Conservation (phyloP, 106 monocot genomes). For the Acorus gramineus region DNA sequence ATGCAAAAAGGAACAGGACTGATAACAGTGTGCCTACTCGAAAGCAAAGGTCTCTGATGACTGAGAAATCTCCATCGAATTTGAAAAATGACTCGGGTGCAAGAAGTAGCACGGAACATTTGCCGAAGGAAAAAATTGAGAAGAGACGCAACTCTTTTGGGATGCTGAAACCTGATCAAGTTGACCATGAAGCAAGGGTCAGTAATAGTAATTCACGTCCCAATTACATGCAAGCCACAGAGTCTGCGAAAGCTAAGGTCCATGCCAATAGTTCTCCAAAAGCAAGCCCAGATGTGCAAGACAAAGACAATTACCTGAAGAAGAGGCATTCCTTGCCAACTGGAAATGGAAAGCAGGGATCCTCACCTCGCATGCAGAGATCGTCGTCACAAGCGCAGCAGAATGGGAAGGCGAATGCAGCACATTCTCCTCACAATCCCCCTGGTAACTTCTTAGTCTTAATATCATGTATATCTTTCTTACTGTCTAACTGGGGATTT, state of each 20-base stretch:
- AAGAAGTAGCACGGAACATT: constrained; percentile 30
- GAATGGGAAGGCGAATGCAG: constrained; percentile 33
- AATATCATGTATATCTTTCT: no score
- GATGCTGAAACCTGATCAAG: constrained; percentile 27
- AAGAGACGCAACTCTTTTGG: constrained; percentile 40
- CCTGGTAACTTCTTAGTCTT: constrained; percentile 35
- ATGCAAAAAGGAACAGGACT: constrained; percentile 32
- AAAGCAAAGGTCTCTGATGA: constrained; percentile 24
- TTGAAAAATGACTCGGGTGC: constrained; percentile 27
- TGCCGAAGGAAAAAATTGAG: constrained; percentile 31
- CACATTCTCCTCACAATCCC: constrained; percentile 47
- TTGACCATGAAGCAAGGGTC: constrained; percentile 42
- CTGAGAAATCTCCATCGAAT: constrained; percentile 37
- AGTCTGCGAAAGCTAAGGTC: constrained; percentile 82
- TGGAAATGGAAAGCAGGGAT: constrained; percentile 42
- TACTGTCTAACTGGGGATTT: no score
- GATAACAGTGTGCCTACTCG: constrained; percentile 11
- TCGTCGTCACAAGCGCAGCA: constrained; percentile 64
- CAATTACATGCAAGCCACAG: constrained; percentile 93
- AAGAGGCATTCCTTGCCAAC: constrained; percentile 86
- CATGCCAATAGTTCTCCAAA: constrained; percentile 51
- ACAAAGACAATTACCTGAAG: constrained; percentile 44
- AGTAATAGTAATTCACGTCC: constrained; percentile 62
- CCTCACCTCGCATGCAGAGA: constrained; percentile 79
- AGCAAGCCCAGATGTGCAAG: constrained; percentile 61